Percentiles rank a stretch among this genome's conserved stretches.
phyloP scores from a whole-genome alignment of 2,329 filamentous ascomycete species.

The Trichoderma pleuroti region DNA sequence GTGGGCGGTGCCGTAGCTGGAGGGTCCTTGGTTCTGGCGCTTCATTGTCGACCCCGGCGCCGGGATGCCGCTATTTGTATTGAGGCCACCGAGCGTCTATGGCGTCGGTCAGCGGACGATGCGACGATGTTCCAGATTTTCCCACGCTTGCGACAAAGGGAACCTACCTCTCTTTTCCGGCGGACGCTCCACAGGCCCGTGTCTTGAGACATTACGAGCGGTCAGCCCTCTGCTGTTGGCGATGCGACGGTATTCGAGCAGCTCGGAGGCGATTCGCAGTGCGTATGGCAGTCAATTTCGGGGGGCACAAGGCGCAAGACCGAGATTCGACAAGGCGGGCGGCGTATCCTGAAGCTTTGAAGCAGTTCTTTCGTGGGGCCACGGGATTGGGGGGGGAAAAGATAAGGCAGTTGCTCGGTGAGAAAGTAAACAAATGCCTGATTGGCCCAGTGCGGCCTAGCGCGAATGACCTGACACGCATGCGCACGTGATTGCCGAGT shows the following conservation, averaged over 20 bases:
- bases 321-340: slow-evolving; percentile 13
- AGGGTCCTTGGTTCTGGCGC: slow-evolving; percentile 75
- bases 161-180: slow-evolving; percentile 78
- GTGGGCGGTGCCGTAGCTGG: slow-evolving; percentile 65
- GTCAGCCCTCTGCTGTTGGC: neutral
- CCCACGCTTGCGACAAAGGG: neutral
- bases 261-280: neutral
- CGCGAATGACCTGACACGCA: neutral
- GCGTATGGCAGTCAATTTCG: neutral
- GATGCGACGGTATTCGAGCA: neutral
- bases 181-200: slow-evolving; percentile 86
- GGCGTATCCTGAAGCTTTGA: neutral
- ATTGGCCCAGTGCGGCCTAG: slow-evolving; percentile 28
- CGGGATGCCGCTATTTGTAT: slow-evolving; percentile 78
- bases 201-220: slow-evolving; percentile 75
- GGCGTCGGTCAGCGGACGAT: slow-evolving; percentile 23
- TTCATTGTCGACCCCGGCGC: slow-evolving; percentile 93
- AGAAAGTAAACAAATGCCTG: slow-evolving; percentile 44
- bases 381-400: neutral
- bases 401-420: slow-evolving; percentile 34
- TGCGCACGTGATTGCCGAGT: slow-evolving; percentile 1
- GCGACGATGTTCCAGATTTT: slow-evolving; percentile 19
- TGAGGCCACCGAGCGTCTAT: slow-evolving; percentile 83
- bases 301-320: neutral
- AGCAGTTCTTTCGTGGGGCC: slow-evolving; percentile 6